Base-by-base conservation (phyloP, 495 filamentous ascomycete genomes). In the Penicillium paradoxum region DNA sequence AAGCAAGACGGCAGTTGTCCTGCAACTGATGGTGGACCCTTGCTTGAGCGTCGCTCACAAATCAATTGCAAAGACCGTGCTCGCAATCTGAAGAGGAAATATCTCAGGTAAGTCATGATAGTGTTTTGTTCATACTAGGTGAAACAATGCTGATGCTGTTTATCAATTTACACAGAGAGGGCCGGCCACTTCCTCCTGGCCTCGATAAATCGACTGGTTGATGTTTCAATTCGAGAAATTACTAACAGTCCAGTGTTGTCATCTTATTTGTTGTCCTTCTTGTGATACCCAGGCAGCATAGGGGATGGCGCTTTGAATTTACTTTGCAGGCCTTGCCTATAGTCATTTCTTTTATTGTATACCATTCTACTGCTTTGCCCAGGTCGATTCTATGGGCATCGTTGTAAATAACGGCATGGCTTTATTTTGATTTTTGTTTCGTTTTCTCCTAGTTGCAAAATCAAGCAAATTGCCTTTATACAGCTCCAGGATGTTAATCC, bases 51-150 rank as follows among this genome's bases (percentile, higher is more conserved):
- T 32, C 49, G 49, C 3, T 32, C 27, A 6, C 49, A 51, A 13
- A 25, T 51, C 14, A 41, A 43, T 10, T 25, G 27, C 4, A 51
- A 51, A 32, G 49, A 51, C n/a, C 38, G 49, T n/a, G 49, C 39
- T 32, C 49, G 49, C 3, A 51, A 51, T 11, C 15, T 54, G 34
- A 48, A 33, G 25, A 40, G 6, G 15, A 54, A 40, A 6, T 49
- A 21, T 15, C 1, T 22, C 1, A 41, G 51, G 51, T 48, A 45
- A 21, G 50, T 14, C 18, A 21, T 29, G 46, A 32, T 58, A 56
- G 25, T 53, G 5, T 6, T 22, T 30, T 32, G 25, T 30, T 10
- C 13, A 21, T 39, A 11, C 1, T 32, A 3, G 21, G 0, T 32
- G 4, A 3, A n/a, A 5, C 17, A 13, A 25, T 51, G 30, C 49